Evolutionary conservation across 345 rosid genomes (phyloP).

Genomic region (Arabis alpina): DNA sequence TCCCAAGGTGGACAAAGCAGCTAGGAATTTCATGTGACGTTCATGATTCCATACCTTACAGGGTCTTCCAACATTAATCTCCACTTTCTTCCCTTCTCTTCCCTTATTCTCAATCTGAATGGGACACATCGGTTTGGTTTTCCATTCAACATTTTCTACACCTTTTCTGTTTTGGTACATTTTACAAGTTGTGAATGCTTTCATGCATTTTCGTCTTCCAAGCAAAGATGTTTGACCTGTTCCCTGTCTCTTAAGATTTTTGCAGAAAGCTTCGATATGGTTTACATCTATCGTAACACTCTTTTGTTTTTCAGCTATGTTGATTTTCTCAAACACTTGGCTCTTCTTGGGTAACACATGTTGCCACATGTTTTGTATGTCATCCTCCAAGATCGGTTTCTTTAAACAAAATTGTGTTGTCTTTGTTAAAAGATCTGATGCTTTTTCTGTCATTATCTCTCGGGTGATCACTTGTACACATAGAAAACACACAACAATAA

Average conservation of each 20-base stretch:
- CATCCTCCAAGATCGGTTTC: slow-evolving; percentile 47
- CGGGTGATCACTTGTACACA: slow-evolving; percentile 48
- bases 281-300: neutral
- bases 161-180: neutral
- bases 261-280: neutral
- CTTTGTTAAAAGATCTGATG: slow-evolving; percentile 31
- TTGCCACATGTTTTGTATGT: slow-evolving; percentile 55
- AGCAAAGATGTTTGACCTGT: slow-evolving; percentile 5
- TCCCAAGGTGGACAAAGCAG: slow-evolving; percentile 48
- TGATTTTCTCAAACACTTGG: neutral
- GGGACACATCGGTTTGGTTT: neutral
- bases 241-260: neutral
- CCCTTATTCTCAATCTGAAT: neutral
- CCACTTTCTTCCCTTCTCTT: slow-evolving; percentile 35
- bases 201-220: neutral
- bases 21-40: slow-evolving; percentile 51
- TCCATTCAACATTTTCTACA: neutral
- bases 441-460: neutral
- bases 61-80: neutral
- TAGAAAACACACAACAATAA: neutral
- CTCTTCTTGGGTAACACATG: slow-evolving; percentile 27
- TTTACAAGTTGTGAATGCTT: neutral
- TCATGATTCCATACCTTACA: slow-evolving; percentile 44
- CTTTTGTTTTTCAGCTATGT: neutral
- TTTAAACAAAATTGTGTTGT: slow-evolving; percentile 42